A percentile compares a stretch with the other conserved stretches of the same genome.
phyloP scores from a whole-genome alignment of 306 rosid species.

The Astragalus membranaceus region DNA sequence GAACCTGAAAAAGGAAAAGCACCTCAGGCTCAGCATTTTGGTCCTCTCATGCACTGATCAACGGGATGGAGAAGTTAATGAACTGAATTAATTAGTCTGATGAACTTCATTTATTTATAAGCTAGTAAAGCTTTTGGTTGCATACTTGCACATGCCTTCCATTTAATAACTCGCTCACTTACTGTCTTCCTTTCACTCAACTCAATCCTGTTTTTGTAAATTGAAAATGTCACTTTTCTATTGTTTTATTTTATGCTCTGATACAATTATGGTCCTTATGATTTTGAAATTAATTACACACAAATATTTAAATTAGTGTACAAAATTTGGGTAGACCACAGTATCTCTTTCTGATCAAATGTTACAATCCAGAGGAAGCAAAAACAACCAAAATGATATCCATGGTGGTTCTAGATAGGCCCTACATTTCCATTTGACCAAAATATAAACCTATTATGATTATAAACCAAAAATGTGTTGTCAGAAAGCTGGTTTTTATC shows the following conservation, averaged over 20 bases:
- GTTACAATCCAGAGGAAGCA: background rate
- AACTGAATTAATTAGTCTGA: background rate
- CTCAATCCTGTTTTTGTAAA: background rate
- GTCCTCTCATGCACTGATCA: background rate
- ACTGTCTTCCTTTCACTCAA: background rate
- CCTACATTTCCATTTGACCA: constrained; percentile 23
- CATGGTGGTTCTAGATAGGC: constrained; percentile 14
- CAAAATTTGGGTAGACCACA: background rate
- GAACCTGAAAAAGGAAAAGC: constrained; percentile 20
- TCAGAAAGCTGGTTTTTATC: constrained; percentile 16
- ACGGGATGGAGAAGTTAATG: constrained; percentile 8
- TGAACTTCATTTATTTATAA: constrained; percentile 9
- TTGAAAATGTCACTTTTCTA: constrained; percentile 1
- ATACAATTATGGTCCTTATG: background rate
- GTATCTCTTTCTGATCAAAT: background rate
- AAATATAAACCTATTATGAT: background rate
- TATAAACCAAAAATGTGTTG: constrained; percentile 3
- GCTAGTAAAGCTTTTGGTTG: background rate
- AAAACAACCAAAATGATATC: background rate
- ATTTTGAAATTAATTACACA: background rate
- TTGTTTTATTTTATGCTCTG: background rate
- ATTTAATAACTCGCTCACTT: constrained; percentile 36
- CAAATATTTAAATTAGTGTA: background rate
- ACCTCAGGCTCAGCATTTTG: background rate
- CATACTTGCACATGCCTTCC: constrained; percentile 48